These are phyloP conservation scores for Pseudevernia furfuracea DNA, from an alignment of 495 filamentous ascomycete genomes.

Conservation along the genomic window DNA sequence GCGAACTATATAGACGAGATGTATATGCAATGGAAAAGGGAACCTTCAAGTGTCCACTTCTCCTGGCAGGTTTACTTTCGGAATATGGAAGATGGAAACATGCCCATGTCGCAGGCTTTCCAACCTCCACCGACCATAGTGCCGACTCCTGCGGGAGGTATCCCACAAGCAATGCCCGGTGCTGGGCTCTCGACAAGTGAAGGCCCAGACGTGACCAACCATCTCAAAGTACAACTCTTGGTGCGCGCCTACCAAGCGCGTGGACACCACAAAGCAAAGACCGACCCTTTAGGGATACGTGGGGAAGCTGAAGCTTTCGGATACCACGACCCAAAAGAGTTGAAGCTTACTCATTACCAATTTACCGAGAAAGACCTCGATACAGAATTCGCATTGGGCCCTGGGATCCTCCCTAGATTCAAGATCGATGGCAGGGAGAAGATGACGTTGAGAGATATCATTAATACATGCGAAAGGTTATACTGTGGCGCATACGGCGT, in stretches of 20 bases:
- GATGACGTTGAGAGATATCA: constrained; percentile 94
- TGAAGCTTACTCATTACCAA: constrained; percentile 84
- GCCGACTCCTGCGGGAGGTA: constrained; percentile 68
- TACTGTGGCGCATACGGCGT: constrained; percentile 96
- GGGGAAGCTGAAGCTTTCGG: constrained; percentile 78
- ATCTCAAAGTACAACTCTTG: constrained; percentile 95
- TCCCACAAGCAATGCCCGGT: constrained; percentile 65
- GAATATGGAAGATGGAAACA: constrained; percentile 97
- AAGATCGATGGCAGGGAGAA: constrained; percentile 77
- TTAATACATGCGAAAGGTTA: constrained; percentile 83
- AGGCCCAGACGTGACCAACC: constrained; percentile 83
- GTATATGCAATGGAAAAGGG: constrained; percentile 94
- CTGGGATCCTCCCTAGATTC: constrained; percentile 93
- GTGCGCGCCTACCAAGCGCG: constrained; percentile 96
- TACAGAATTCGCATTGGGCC: constrained; percentile 83
- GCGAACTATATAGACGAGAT: constrained; percentile 99
- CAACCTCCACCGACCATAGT: constrained; percentile 88
- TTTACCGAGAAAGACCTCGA: constrained; percentile 94
- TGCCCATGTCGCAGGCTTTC: constrained; percentile 95
- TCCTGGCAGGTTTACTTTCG: constrained; percentile 99
- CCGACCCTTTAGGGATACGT: constrained; percentile 91
- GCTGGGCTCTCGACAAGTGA: constrained; percentile 57
- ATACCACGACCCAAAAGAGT: constrained; percentile 82
- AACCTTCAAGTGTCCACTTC: constrained; percentile 87
- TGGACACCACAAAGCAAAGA: constrained; percentile 95